Percentiles rank a stretch among this genome's conserved stretches.
These are phyloP conservation scores for Nothopassalora personata DNA, from an alignment of 2,329 filamentous ascomycete genomes.

Conservation along the genomic window DNA sequence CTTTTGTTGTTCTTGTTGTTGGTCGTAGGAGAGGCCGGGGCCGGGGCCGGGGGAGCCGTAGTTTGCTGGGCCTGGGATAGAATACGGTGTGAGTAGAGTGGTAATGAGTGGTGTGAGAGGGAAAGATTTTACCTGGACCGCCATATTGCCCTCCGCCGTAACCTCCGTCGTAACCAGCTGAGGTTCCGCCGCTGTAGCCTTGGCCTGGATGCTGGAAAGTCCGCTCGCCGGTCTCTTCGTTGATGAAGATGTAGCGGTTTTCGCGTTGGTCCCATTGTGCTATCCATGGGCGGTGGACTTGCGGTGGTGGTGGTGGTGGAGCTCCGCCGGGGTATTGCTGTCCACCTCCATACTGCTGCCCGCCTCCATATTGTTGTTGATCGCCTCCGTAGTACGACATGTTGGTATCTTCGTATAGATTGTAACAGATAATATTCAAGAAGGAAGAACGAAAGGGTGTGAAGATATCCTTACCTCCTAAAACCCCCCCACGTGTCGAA, in stretches of 20 bases:
- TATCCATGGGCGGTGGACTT: constrained; percentile 41
- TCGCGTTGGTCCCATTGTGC: constrained; percentile 41
- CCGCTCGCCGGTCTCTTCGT: constrained; percentile 43
- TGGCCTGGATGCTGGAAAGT: constrained; percentile 35
- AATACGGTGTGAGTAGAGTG: neutral
- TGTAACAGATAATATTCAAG: neutral
- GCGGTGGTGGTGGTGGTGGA: constrained; percentile 24
- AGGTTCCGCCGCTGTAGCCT: constrained; percentile 16
- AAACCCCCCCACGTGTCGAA: neutral
- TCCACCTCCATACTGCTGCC: neutral
- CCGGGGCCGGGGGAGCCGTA: constrained; percentile 9
- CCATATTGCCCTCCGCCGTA: constrained; percentile 25
- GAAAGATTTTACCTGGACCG: constrained; percentile 4
- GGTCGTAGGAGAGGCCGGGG: neutral
- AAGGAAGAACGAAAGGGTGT: neutral
- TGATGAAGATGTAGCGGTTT: constrained; percentile 43
- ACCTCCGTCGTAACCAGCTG: constrained; percentile 17
- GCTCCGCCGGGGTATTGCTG: constrained; percentile 7
- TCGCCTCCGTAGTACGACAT: neutral
- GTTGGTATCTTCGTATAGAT: neutral
- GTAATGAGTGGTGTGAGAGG: constrained; percentile 3
- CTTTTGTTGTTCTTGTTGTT: constrained; percentile 25
- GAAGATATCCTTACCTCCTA: no score
- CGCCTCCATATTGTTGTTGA: neutral
- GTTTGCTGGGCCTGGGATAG: constrained; percentile 6